Conservation (phyloP, 1,284 basidiomycete genomes). For the Pyrrhoderma lamaoense region DNA sequence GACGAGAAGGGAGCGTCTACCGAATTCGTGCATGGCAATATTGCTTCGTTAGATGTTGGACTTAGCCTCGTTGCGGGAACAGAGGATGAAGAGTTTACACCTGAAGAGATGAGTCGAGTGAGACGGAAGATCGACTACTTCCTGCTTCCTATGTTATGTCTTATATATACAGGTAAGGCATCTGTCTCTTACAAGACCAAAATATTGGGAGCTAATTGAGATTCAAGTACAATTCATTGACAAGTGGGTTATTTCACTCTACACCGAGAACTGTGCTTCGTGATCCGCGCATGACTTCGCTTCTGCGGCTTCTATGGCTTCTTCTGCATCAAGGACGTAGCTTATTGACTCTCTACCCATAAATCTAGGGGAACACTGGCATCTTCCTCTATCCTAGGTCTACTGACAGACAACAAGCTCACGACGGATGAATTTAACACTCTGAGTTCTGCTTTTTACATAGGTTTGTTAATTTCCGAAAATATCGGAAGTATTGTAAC, state of each 20-base stretch:
- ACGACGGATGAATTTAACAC: conserved; percentile 25
- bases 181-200: too few species aligned
- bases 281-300: not conserved
- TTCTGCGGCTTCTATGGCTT: not conserved
- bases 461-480: conserved; percentile 20
- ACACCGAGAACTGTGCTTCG: not conserved
- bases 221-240: conserved; percentile 24
- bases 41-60: conserved; percentile 22
- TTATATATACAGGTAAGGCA: conserved; percentile 24
- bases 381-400: conserved; percentile 24
- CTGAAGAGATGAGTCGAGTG: conserved; percentile 20
- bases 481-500: not conserved
- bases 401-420: conserved; percentile 24
- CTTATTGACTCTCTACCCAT: not conserved
- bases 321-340: not conserved
- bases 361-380: conserved; percentile 21
- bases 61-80: conserved; percentile 20
- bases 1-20: conserved; percentile 14
- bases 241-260: conserved; percentile 20
- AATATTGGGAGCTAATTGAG: not conserved
- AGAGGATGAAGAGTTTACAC: conserved; percentile 18
- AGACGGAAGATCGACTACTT: conserved; percentile 24
- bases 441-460: conserved; percentile 29
- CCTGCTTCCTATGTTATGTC: conserved; percentile 24
- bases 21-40: conserved; percentile 13